A percentile compares a stretch with the other conserved stretches of the same genome.
These are phyloP conservation scores for Fraxinus velutina DNA, from an alignment of 305 asterid genomes.

Conservation along the genomic window DNA sequence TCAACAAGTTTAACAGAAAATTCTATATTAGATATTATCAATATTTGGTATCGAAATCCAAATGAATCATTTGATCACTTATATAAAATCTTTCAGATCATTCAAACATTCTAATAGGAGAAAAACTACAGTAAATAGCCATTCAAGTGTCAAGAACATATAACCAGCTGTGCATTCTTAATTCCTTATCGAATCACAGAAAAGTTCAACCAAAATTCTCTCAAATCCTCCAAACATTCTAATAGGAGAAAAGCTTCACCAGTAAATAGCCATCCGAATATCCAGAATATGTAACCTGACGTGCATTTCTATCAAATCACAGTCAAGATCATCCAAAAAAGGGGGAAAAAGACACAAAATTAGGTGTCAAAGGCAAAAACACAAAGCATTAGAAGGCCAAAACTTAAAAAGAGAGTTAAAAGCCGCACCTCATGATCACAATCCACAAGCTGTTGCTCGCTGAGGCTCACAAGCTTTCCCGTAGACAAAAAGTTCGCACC, in stretches of 20 bases:
- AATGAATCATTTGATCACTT: neutral
- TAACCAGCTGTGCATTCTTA: no score
- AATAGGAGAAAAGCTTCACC: neutral
- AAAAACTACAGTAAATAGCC: no score
- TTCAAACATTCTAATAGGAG: neutral
- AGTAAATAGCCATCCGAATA: neutral
- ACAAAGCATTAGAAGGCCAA: neutral
- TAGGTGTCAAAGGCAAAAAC: neutral
- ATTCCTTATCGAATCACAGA: no score
- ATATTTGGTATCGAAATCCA: neutral
- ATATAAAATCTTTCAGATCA: neutral
- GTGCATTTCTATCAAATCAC: neutral
- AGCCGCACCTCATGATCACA: conserved; percentile 82
- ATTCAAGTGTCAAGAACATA: neutral
- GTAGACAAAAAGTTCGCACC: conserved; percentile 83
- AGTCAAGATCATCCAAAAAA: neutral
- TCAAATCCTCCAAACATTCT: neutral
- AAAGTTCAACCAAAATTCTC: neutral
- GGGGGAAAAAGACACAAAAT: neutral
- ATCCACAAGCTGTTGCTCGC: conserved; percentile 94
- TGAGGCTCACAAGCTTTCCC: conserved; percentile 78
- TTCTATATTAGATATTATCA: neutral
- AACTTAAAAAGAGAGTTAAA: neutral
- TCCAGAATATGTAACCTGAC: neutral
- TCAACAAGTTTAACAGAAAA: neutral